A percentile compares a stretch with the other conserved stretches of the same genome.
Evolutionary conservation across 345 rosid genomes (phyloP).

Genomic region (Citrus hindsii): DNA sequence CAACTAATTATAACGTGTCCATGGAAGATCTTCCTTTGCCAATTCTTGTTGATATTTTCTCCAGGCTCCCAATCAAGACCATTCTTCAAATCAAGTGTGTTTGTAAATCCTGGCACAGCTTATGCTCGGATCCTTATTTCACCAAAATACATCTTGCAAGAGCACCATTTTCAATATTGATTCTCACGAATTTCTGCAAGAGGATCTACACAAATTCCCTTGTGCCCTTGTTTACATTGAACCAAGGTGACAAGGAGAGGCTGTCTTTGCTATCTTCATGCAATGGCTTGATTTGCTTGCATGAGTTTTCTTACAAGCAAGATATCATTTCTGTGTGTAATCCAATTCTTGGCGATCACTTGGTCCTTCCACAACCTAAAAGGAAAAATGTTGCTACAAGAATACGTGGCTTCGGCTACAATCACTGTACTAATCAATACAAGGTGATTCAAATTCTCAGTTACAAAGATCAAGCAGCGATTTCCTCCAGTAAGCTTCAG

Average conservation of each 20-base stretch:
- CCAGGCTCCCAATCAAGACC: constrained; percentile 14
- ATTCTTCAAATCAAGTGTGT: constrained; percentile 37
- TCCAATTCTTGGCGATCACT: constrained; percentile 39
- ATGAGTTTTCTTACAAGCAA: constrained; percentile 22
- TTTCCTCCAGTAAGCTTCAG: background rate
- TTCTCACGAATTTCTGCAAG: background rate
- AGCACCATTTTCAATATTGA: constrained; percentile 10
- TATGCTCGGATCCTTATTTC: constrained; percentile 33
- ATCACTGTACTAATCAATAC: constrained; percentile 28
- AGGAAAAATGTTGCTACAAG: constrained; percentile 14
- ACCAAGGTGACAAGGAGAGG: constrained; percentile 5
- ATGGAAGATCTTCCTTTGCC: constrained; percentile 6
- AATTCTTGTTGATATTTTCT: constrained; percentile 2
- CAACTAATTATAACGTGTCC: background rate
- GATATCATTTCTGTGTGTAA: constrained; percentile 35
- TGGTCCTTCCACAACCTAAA: constrained; percentile 29
- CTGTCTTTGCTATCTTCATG: constrained; percentile 33
- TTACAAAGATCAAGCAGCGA: constrained; percentile 13
- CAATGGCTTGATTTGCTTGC: constrained; percentile 40
- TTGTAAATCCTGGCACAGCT: constrained; percentile 34
- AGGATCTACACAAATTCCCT: background rate
- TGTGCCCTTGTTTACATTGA: background rate
- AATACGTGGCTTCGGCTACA: constrained; percentile 45
- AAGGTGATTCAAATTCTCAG: constrained; percentile 41
- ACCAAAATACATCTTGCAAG: constrained; percentile 21